Percentiles rank a stretch among this genome's conserved stretches.
These are phyloP conservation scores for Fusarium neocosmosporiellum DNA, from an alignment of 2,329 filamentous ascomycete genomes.

Conservation along the genomic window DNA sequence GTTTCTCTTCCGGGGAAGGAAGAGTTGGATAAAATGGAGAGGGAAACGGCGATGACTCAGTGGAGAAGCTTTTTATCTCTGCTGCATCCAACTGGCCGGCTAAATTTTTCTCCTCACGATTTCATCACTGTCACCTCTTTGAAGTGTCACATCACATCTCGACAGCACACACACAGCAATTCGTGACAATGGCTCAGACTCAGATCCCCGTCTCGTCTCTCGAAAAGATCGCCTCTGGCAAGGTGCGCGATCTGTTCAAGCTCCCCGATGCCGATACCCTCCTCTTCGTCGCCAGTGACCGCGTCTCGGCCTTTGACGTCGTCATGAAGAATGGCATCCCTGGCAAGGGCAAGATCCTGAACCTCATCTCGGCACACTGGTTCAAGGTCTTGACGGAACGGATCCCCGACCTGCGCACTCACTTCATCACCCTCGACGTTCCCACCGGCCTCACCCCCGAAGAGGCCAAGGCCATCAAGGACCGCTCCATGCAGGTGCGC, in stretches of 20 bases:
- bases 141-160: conserved; percentile 9
- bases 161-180: neutral
- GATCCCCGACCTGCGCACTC: conserved; percentile 62
- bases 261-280: conserved; percentile 74
- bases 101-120: conserved; percentile 40
- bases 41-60: conserved; percentile 27
- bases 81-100: conserved; percentile 26
- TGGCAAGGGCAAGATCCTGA: conserved; percentile 65
- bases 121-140: conserved; percentile 28
- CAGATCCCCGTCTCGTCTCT: conserved; percentile 46
- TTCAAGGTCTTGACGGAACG: conserved; percentile 60
- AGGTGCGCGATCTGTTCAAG: conserved; percentile 85
- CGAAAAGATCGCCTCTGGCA: conserved; percentile 59
- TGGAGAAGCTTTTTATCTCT: conserved; percentile 31
- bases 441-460: conserved; percentile 56
- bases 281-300: conserved; percentile 87
- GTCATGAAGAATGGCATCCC: conserved; percentile 73
- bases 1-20: neutral
- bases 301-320: conserved; percentile 94
- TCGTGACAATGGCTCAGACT: conserved; percentile 29
- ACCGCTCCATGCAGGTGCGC: conserved; percentile 82
- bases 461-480: conserved; percentile 60
- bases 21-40: neutral
- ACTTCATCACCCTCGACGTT: conserved; percentile 61
- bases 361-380: conserved; percentile 62